Conservation (phyloP, 1,139 yeast species). For the Zygosaccharomyces pseudobailii region DNA sequence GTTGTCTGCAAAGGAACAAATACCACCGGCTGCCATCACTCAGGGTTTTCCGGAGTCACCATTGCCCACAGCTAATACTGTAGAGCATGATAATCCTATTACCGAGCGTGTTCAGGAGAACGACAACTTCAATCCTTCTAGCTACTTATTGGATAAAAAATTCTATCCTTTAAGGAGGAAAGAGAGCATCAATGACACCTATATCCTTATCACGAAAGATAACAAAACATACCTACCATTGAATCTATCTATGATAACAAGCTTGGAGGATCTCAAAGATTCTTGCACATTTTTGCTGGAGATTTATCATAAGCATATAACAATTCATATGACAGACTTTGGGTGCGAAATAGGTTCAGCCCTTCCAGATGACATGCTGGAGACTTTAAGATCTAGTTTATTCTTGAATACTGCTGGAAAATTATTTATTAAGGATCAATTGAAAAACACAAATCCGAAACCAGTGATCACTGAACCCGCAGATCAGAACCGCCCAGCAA, state of each 20-base stretch:
- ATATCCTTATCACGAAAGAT: conserved; percentile 57
- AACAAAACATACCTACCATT: conserved; percentile 50
- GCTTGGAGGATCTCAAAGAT: conserved; percentile 37
- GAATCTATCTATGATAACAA: conserved; percentile 35
- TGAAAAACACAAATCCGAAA: conserved; percentile 14
- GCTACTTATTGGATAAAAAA: conserved; percentile 32
- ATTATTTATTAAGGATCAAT: conserved; percentile 43
- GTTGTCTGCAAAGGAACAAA: conserved; percentile 1
- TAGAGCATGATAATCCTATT: neutral
- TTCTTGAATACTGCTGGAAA: conserved; percentile 40
- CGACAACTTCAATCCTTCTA: conserved; percentile 2
- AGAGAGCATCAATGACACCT: conserved; percentile 27
- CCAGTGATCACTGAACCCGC: conserved; percentile 13
- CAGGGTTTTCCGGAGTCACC: neutral
- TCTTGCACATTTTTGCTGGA: conserved; percentile 40
- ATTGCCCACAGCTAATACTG: neutral
- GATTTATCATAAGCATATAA: conserved; percentile 41
- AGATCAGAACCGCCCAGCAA: conserved; percentile 14
- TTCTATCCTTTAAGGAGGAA: conserved; percentile 34
- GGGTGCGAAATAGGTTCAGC: conserved; percentile 60
- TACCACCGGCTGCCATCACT: neutral
- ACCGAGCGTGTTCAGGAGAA: neutral
- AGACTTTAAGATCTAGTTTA: conserved; percentile 37
- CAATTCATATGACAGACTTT: conserved; percentile 69
- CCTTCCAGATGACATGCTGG: conserved; percentile 48